A percentile compares a stretch with the other conserved stretches of the same genome.
Evolutionary conservation across 2,329 filamentous ascomycete species (phyloP).

Genomic region (Pyrenophora seminiperda): DNA sequence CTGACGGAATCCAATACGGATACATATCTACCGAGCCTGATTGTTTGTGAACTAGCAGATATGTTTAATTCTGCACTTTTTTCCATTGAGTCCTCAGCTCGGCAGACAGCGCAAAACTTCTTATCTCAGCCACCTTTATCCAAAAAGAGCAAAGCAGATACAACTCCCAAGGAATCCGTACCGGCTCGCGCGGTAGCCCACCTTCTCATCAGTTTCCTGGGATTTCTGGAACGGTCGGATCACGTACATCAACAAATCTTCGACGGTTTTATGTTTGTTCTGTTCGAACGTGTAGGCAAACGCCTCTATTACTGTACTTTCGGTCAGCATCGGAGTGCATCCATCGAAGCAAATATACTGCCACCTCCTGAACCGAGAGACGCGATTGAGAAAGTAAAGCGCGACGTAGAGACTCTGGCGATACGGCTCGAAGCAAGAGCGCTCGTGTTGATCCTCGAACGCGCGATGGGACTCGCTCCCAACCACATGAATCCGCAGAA

Average conservation of each 20-base stretch:
- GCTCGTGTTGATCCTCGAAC: slow-evolving; percentile 50
- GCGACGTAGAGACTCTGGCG: slow-evolving; percentile 29
- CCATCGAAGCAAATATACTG: slow-evolving; percentile 36
- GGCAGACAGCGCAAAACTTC: slow-evolving; percentile 19
- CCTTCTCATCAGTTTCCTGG: slow-evolving; percentile 46
- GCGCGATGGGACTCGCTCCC: slow-evolving; percentile 48
- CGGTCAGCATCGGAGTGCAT: slow-evolving; percentile 35
- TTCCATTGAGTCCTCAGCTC: slow-evolving; percentile 36
- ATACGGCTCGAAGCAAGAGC: slow-evolving; percentile 48
- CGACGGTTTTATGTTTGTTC: slow-evolving; percentile 51
- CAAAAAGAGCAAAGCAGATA: slow-evolving; percentile 17
- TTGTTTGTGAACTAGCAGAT: slow-evolving; percentile 42
- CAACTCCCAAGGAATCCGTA: slow-evolving; percentile 26
- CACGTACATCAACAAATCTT: slow-evolving; percentile 49
- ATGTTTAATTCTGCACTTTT: slow-evolving; percentile 48
- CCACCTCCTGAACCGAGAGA: slow-evolving; percentile 12
- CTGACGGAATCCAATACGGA: slow-evolving; percentile 22
- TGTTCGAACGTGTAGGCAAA: slow-evolving; percentile 49
- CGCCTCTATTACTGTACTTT: slow-evolving; percentile 50
- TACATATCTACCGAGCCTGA: slow-evolving; percentile 21
- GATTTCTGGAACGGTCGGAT: slow-evolving; percentile 44
- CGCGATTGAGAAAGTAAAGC: slow-evolving; percentile 9
- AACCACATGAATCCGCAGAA: slow-evolving; percentile 39
- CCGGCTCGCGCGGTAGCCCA: slow-evolving; percentile 38
- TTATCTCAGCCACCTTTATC: neutral